Base-by-base conservation (phyloP, 2,329 filamentous ascomycete species). In the Thyridium curvatum region DNA sequence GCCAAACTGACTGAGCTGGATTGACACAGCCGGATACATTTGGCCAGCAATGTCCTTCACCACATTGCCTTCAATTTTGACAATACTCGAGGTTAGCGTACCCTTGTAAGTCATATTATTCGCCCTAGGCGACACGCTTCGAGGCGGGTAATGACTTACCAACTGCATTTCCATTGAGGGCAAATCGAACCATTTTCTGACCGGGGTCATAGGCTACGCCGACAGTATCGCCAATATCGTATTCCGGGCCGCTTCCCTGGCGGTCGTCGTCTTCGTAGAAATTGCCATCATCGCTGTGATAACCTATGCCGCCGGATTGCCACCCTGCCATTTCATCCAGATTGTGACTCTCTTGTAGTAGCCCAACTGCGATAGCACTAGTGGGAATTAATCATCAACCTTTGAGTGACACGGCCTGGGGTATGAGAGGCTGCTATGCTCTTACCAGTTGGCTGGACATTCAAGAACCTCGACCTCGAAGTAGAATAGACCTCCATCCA, bases 381-480 rank as follows among this genome's bases (percentile, higher is more conserved):
- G n/a, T n/a, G n/a, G 17, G 17, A 38, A 13, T 14, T 7, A 34
- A 18, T 6, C 32, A 13, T n/a, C 10, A 26, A n/a, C 21, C 10
- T 6, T 26, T 6, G 21, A 6, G 21, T 26, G 21, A 26, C 21
- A 6, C 10, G 21, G 21, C 10, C 10, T 7, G 21, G 8, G 16
- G 21, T 7, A 10, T 18, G 14, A 31, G 18, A 14, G 15, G 14
- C 17, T 8, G 14, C 13, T 26, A 21, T 3, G 14, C 15, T 10
- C 21, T 7, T 37, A 41, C 39, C 30, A 18, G 13, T 13, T 14
- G 4, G 16, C 3, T 3, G 8, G 5, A 8, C 37, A 30, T 10
- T 38, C 18, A 12, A 39, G 12, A 16, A 42, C 32, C 12, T 42
- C 40, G 8, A 42, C 40, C 30, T 42, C 40, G 26, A 32, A 42